Evolutionary conservation across 768 basidiomycete genomes (phyloP), one percentile per base, ranked within the genome.

Genomic region (Royoungia palumana): DNA sequence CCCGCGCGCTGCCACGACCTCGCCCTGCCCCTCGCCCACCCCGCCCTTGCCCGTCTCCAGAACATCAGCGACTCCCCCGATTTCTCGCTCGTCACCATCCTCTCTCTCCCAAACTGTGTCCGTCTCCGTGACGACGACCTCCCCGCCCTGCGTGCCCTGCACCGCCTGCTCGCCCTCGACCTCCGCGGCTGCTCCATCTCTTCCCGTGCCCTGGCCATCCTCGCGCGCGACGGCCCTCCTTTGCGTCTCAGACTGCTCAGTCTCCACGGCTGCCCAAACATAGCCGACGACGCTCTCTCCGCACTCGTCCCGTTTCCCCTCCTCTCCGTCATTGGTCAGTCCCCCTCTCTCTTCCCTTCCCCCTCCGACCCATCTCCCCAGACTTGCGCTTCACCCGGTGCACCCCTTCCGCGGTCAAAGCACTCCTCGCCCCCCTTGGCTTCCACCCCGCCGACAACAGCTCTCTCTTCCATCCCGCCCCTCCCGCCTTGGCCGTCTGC

Each of bases 81-180:
- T 20, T 90, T 87, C 61, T 72, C 85, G 3, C 72, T 90, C 27
- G 51, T 89, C 45, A 85, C 87, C 6, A 61, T 87, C 11, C 64
- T 91, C 20, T 74, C 85, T 40, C 69, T 90, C 9, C 73, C 79
- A 4, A 64, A 72, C 6, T 84, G 83, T 54, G 46, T 49, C 11
- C 70, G 77, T n/a, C 70, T 90, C 1, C 78, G 73, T 22, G 88
- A 90, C 62, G 66, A 75, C 21, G 77, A 75, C 40, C 71, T 87
- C 21, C 48, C 72, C 35, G 60, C 67, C 9, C 70, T 89, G 24
- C 75, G 73, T 24, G 55, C 65, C 10, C 72, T 90, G 6, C 79
- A 78, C 55, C 70, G 72, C 6, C 70, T 90, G 17, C 59, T 68
- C 35, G 88, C 82, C 0, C 69, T 90, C n/a, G 87, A 90, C 62